Percentiles rank a stretch among this genome's conserved stretches.
phyloP scores from a whole-genome alignment of 192 early-diverging fungal species.

The Geranomyces michiganensis region DNA sequence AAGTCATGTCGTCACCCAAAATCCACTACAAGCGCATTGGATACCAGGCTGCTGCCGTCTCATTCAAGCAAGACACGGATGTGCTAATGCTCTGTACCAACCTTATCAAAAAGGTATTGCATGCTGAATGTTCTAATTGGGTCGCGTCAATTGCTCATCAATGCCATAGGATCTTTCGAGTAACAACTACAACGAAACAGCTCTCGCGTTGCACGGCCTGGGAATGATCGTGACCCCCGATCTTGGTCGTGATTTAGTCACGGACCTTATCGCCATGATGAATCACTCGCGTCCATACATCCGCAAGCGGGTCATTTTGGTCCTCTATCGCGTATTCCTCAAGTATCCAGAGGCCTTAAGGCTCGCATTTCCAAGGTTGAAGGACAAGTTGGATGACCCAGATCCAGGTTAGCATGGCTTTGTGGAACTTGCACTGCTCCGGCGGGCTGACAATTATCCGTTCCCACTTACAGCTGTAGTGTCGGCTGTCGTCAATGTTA shows the following conservation, averaged over 20 bases:
- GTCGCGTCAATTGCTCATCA: background rate
- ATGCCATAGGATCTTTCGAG: conserved; percentile 79
- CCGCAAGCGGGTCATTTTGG: conserved; percentile 86
- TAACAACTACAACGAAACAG: conserved; percentile 77
- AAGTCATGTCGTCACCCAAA: conserved; percentile 92
- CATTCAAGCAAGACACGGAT: conserved; percentile 91
- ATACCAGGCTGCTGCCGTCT: conserved; percentile 87
- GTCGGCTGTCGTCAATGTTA: conserved; percentile 89
- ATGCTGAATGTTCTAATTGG: too few relatives aligned
- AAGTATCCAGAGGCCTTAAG: conserved; percentile 88
- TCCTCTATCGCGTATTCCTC: conserved; percentile 85
- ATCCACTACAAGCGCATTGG: conserved; percentile 86
- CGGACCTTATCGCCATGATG: conserved; percentile 84
- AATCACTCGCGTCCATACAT: conserved; percentile 93
- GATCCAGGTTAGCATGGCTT: conserved; percentile 72
- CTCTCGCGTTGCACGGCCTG: conserved; percentile 88
- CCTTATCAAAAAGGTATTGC: conserved; percentile 89
- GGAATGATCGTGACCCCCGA: conserved; percentile 91
- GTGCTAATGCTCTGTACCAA: conserved; percentile 97
- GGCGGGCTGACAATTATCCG: conserved; percentile 4
- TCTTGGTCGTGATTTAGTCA: conserved; percentile 83
- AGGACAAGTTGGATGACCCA: conserved; percentile 86
- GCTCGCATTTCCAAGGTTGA: conserved; percentile 78
- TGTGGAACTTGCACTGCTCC: conserved; percentile 1
- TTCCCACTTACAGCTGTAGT: conserved; percentile 72